phyloP scores from a whole-genome alignment of 176 grass and related monocot species.

The Luzula sylvatica region DNA sequence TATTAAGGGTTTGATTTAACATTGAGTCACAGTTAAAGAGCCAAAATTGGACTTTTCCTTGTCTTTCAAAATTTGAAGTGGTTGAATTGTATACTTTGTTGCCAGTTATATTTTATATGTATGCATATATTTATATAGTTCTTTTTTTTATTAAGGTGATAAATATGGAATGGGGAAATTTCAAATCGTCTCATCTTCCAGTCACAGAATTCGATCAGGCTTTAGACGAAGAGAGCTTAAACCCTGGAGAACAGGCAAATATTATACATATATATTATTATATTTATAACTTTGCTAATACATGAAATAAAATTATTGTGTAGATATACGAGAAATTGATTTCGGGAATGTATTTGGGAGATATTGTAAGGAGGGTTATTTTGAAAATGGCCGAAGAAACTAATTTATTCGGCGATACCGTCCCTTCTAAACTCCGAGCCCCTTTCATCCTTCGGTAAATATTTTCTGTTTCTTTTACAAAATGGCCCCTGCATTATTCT shows the following conservation, averaged over 20 bases:
- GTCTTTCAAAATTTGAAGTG: neutral
- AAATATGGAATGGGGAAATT: constrained; percentile 96
- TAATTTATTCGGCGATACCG: constrained; percentile 34
- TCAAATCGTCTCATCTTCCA: constrained; percentile 45
- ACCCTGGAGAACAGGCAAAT: constrained; percentile 79
- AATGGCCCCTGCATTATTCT: neutral
- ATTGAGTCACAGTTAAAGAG: no score
- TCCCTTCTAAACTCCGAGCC: constrained; percentile 45
- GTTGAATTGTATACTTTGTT: neutral
- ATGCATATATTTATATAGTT: constrained; percentile 9
- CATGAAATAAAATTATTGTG: neutral
- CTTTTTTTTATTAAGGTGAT: constrained; percentile 45
- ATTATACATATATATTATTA: neutral
- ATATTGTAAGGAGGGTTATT: constrained; percentile 68
- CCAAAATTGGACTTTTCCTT: neutral
- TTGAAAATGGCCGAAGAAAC: constrained; percentile 50
- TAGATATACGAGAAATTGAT: constrained; percentile 92
- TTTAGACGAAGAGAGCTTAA: constrained; percentile 66
- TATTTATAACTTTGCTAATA: neutral
- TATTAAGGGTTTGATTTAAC: no score
- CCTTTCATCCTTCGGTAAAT: constrained; percentile 48
- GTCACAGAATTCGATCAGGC: constrained; percentile 55
- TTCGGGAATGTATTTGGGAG: constrained; percentile 79
- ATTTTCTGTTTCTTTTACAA: neutral
- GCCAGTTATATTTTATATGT: neutral